phyloP scores from a whole-genome alignment of 306 rosid species.

The Castanea sativa region DNA sequence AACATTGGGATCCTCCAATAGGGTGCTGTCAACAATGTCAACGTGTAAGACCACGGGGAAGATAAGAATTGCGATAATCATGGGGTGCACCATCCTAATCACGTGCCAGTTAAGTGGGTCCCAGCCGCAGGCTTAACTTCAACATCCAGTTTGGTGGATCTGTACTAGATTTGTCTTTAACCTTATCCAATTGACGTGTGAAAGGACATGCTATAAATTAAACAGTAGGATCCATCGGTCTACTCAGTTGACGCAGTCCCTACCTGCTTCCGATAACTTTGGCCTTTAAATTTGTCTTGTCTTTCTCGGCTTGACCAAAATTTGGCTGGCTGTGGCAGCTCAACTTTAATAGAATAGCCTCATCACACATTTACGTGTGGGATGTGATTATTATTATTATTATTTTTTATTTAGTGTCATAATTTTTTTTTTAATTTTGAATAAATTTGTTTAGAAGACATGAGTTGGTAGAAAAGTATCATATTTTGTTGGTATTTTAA shows the following conservation, averaged over 20 bases:
- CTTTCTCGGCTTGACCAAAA: not conserved
- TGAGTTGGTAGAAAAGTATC: rapidly evolving
- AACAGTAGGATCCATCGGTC: conserved; percentile 8
- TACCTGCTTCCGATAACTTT: not conserved
- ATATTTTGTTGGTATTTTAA: too few relatives aligned
- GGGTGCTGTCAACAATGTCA: too few relatives aligned
- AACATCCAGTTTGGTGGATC: conserved; percentile 16
- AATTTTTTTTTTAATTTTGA: too few relatives aligned
- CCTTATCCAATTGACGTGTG: conserved; percentile 48
- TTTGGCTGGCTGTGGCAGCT: not conserved
- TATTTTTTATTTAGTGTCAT: too few relatives aligned
- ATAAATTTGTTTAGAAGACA: too few relatives aligned
- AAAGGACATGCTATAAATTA: not conserved
- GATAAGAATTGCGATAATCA: not conserved
- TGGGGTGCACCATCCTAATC: conserved; percentile 9
- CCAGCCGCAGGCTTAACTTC: not conserved
- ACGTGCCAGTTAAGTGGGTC: conserved; percentile 18
- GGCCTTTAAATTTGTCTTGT: not conserved
- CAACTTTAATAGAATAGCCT: too few relatives aligned
- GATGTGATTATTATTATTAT: too few relatives aligned
- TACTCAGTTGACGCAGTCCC: not conserved
- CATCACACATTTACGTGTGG: too few relatives aligned
- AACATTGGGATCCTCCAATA: too few relatives aligned
- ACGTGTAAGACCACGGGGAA: too few relatives aligned
- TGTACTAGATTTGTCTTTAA: conserved; percentile 3